phyloP scores from a whole-genome alignment of 208 protist species.

The Vickermania ingenoplastis region DNA sequence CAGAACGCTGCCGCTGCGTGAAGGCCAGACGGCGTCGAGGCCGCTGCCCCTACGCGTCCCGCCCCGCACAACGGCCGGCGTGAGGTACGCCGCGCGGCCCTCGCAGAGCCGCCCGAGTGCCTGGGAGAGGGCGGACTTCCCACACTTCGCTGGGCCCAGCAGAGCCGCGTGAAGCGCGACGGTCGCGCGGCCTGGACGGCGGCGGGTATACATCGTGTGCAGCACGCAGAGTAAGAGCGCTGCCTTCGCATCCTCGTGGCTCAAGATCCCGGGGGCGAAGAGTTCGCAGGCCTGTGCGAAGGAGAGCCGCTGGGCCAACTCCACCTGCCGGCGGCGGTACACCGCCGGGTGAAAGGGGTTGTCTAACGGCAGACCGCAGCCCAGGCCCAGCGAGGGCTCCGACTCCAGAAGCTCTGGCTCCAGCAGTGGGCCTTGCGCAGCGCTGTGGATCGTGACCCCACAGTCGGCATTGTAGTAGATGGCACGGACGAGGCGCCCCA shows the following conservation, averaged over 20 bases:
- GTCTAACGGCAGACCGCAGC: no score
- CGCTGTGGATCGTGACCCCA: neutral
- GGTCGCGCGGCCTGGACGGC: conserved; percentile 7
- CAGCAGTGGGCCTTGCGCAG: no score
- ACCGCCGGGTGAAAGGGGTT: neutral
- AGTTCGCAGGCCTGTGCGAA: conserved; percentile 18
- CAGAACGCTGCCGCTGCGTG: conserved; percentile 18
- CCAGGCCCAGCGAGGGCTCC: no score
- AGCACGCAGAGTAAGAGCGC: conserved; percentile 40
- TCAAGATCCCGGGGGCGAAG: conserved; percentile 39
- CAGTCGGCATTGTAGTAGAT: neutral
- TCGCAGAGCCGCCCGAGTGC: conserved; percentile 27
- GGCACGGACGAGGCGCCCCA: neutral
- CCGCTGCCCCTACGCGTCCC: conserved; percentile 9
- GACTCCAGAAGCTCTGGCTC: no score
- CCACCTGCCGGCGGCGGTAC: neutral
- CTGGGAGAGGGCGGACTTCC: conserved; percentile 45
- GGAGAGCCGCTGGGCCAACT: neutral
- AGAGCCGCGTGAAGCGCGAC: conserved; percentile 23
- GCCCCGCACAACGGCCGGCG: conserved; percentile 32
- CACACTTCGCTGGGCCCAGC: conserved; percentile 36
- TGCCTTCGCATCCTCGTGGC: conserved; percentile 34
- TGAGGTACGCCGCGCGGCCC: conserved; percentile 21
- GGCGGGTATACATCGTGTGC: conserved; percentile 36
- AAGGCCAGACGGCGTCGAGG: conserved; percentile 22